These are phyloP conservation scores for Colletotrichum sp. DNA, from an alignment of 2,329 filamentous ascomycete genomes.

Conservation along the genomic window DNA sequence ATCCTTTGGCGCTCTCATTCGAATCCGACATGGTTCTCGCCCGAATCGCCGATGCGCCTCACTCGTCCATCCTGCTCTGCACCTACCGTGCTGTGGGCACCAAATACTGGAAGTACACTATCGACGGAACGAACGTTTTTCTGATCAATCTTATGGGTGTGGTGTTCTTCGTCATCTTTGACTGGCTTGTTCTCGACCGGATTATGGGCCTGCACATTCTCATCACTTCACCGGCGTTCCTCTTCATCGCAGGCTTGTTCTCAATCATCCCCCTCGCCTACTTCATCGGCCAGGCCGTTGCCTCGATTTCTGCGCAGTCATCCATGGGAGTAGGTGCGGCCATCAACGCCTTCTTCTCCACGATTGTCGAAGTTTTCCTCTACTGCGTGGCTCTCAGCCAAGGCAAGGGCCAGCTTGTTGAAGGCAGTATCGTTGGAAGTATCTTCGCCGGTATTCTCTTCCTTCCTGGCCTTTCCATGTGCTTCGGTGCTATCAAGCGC, in stretches of 20 bases:
- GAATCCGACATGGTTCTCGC: constrained; percentile 83
- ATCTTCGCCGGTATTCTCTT: constrained; percentile 97
- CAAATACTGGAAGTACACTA: constrained; percentile 99
- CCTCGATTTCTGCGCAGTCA: constrained; percentile 97
- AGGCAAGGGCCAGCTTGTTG: constrained; percentile 90
- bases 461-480: constrained; percentile 95
- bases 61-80: constrained; percentile 89
- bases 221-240: constrained; percentile 82
- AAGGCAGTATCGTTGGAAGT: constrained; percentile 96
- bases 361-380: constrained; percentile 94
- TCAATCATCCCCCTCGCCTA: constrained; percentile 97
- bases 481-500: constrained; percentile 95
- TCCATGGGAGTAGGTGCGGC: constrained; percentile 98
- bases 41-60: constrained; percentile 72
- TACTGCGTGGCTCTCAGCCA: constrained; percentile 94
- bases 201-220: constrained; percentile 72
- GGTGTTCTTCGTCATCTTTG: constrained; percentile 92
- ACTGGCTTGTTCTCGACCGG: constrained; percentile 81
- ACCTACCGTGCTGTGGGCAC: constrained; percentile 94
- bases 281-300: constrained; percentile 97
- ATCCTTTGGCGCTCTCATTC: constrained; percentile 91
- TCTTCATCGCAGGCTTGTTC: constrained; percentile 83
- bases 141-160: constrained; percentile 95
- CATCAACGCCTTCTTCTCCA: constrained; percentile 98
- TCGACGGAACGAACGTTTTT: constrained; percentile 98